A percentile compares a stretch with the other conserved stretches of the same genome.
phyloP scores from a whole-genome alignment of 2,329 filamentous ascomycete species.

The Tricladium varicosporioides region DNA sequence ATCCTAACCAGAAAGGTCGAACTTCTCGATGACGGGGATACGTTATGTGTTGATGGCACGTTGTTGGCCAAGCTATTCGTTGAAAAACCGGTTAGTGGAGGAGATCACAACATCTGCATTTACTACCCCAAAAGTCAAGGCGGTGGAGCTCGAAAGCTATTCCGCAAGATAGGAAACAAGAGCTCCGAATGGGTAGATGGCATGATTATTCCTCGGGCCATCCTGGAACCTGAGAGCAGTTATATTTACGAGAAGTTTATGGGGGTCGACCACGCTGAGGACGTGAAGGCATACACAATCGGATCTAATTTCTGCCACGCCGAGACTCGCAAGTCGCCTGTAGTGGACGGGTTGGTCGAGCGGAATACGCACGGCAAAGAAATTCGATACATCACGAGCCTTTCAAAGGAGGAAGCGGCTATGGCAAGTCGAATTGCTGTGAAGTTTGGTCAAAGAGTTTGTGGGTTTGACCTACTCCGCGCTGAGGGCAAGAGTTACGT shows the following conservation, averaged over 20 bases:
- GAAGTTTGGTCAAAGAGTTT: constrained; percentile 91
- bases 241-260: constrained; percentile 98
- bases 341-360: constrained; percentile 92
- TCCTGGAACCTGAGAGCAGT: constrained; percentile 77
- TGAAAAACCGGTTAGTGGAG: constrained; percentile 96
- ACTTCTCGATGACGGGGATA: constrained; percentile 83
- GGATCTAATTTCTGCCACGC: constrained; percentile 91
- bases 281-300: constrained; percentile 98
- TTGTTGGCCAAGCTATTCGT: constrained; percentile 90
- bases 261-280: constrained; percentile 93
- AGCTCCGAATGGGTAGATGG: constrained; percentile 89
- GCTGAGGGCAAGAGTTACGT: constrained; percentile 90
- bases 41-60: constrained; percentile 81
- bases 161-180: constrained; percentile 98
- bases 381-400: constrained; percentile 86
- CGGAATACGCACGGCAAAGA: constrained; percentile 98
- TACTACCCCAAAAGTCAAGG: constrained; percentile 78
- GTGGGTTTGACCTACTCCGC: constrained; percentile 90
- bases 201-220: constrained; percentile 72
- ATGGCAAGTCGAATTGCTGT: constrained; percentile 89
- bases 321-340: constrained; percentile 94
- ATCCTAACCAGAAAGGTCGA: constrained; percentile 67
- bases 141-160: constrained; percentile 86
- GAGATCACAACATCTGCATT: no score
- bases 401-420: constrained; percentile 75